Evolutionary conservation across 306 rosid genomes (phyloP).

Genomic region (Inga oerstediana): DNA sequence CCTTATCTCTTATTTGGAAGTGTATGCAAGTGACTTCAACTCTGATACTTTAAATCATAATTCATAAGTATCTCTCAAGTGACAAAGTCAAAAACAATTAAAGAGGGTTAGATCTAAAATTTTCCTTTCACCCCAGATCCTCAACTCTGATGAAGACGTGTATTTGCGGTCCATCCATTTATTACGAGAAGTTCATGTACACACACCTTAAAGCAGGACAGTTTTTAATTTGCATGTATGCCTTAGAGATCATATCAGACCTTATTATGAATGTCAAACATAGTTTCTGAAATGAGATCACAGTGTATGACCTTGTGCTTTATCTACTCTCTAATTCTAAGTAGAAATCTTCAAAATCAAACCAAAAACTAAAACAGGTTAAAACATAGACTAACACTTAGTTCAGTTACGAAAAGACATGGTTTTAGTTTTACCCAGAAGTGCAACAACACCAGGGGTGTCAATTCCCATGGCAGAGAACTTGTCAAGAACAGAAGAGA

Average conservation of each 20-base stretch:
- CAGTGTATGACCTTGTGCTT: background rate
- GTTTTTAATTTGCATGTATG: background rate
- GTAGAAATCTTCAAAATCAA: background rate
- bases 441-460: conserved; percentile 88
- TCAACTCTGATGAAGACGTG: background rate
- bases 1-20: background rate
- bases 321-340: background rate
- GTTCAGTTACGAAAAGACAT: background rate
- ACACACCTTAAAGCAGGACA: background rate
- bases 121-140: background rate
- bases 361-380: background rate
- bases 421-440: conserved; percentile 58
- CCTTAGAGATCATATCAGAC: background rate
- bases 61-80: background rate
- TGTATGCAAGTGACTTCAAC: background rate
- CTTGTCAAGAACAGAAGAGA: conserved; percentile 82
- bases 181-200: background rate
- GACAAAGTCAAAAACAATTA: background rate
- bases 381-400: background rate
- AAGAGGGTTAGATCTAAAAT: background rate
- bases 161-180: background rate
- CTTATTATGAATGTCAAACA: background rate
- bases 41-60: background rate
- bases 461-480: conserved; percentile 83
- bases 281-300: background rate